Base-by-base conservation (phyloP, 2,329 filamentous ascomycete genomes). In the Zasmidium citrigriseum region DNA sequence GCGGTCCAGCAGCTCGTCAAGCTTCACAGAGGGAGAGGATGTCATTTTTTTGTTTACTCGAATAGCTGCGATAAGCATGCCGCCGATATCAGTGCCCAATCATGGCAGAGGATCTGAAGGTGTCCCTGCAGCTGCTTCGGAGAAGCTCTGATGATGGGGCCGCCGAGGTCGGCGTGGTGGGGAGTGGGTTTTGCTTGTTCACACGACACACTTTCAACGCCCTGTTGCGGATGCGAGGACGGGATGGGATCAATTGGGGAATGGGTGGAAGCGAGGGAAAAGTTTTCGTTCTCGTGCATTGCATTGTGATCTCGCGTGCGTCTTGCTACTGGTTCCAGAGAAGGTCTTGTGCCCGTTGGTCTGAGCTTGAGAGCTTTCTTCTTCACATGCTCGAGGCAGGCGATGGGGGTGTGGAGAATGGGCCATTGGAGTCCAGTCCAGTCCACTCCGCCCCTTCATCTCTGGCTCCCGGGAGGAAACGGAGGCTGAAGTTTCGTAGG, bases 1-100 rank as follows among this genome's bases (percentile, higher is more conserved):
- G n/a, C n/a, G n/a, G n/a, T n/a, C n/a, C n/a, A n/a, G n/a, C n/a
- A n/a, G n/a, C n/a, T n/a, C 34, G 34, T 41, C 34, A n/a, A 34
- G 27, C 27, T 34, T 34, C n/a, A n/a, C n/a, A n/a, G n/a, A n/a
- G n/a, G n/a, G n/a, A n/a, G n/a, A n/a, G n/a, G 46, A 49, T 49
- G 46, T 49, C 46, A 49, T 49, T 49, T 49, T 47, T 25, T 49
- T 49, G 46, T 49, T 49, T 25, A 49, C 46, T 23, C 21, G 3
- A 23, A 10, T 25, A 27, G 21, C 16, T 23, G 22, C 22, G 46
- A 23, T 49, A 49, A 27, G 22, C 16, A 49, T 18, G 21, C 16
- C 16, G 22, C 16, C 16, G 22, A 23, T 49, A 23, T 49, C 22
- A 49, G 22, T 49, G 46, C 10, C 20, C 46, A 49, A 49, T 49